These are phyloP conservation scores for Aschersonia sp. DNA, from an alignment of 2,329 filamentous ascomycete genomes.

Conservation along the genomic window DNA sequence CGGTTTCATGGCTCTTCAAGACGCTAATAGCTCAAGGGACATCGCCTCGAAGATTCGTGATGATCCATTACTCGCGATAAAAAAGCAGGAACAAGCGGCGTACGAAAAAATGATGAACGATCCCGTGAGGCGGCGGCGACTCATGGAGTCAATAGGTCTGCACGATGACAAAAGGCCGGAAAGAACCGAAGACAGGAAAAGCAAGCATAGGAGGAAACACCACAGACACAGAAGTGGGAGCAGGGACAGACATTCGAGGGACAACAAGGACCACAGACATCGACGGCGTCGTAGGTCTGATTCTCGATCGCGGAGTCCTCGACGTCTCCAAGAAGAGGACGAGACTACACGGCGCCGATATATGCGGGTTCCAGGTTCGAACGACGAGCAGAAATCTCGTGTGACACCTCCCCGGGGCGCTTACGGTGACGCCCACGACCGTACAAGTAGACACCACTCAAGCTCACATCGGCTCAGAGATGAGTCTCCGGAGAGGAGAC, in stretches of 20 bases:
- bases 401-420: no score
- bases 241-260: constrained; percentile 2
- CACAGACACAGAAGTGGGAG: constrained; percentile 4
- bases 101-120: constrained; percentile 72
- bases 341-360: background rate
- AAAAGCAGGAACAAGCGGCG: constrained; percentile 74
- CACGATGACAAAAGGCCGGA: constrained; percentile 32
- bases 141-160: constrained; percentile 50
- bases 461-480: no score
- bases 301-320: constrained; percentile 30
- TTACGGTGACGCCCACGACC: no score
- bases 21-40: constrained; percentile 63
- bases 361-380: background rate
- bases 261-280: constrained; percentile 13
- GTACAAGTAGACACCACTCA: no score
- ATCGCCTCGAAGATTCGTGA: constrained; percentile 75
- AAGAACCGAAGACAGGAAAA: constrained; percentile 15
- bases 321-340: constrained; percentile 12
- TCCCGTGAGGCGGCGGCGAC: constrained; percentile 49
- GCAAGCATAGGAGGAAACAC: constrained; percentile 10
- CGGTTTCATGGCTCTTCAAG: constrained; percentile 44
- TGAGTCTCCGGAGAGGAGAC: no score
- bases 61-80: constrained; percentile 85
- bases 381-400: no score
- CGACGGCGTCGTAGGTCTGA: constrained; percentile 24